Evolutionary conservation across 169 alveolate genomes (phyloP).

Genomic region (Eimeria falciformis): DNA sequence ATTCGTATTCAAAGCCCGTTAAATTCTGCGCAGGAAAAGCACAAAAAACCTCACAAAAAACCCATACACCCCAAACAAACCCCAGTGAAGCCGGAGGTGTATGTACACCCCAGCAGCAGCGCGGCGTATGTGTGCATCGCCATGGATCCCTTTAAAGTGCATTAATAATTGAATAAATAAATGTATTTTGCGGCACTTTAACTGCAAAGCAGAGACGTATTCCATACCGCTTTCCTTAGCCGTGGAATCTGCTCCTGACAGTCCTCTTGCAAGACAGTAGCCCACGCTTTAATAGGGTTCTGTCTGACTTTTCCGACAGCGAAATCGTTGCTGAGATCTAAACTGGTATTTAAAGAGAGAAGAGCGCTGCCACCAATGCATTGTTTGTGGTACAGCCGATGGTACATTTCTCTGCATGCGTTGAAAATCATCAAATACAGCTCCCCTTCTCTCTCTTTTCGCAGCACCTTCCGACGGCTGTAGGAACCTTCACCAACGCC

Average conservation of each 20-base stretch:
- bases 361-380: conserved; percentile 88
- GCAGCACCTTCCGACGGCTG: conserved; percentile 61
- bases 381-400: conserved; percentile 83
- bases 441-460: conserved; percentile 87
- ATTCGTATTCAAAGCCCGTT: conserved; percentile 66
- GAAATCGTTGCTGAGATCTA: conserved; percentile 87
- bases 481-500: background rate
- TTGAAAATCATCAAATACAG: conserved; percentile 88
- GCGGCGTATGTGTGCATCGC: too few relatives aligned
- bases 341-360: conserved; percentile 82
- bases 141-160: too few relatives aligned
- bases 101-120: too few relatives aligned
- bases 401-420: conserved; percentile 87
- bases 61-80: too few relatives aligned
- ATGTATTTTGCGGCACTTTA: background rate
- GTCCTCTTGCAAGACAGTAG: conserved; percentile 42
- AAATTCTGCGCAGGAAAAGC: background rate
- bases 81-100: too few relatives aligned
- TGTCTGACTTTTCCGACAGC: conserved; percentile 87
- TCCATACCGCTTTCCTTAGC: background rate
- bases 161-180: background rate
- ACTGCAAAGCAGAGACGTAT: background rate
- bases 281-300: conserved; percentile 86
- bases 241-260: background rate
- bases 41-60: too few relatives aligned